phyloP scores from a whole-genome alignment of 1,284 basidiomycete species.

The Cutaneotrichosporon sp. region DNA sequence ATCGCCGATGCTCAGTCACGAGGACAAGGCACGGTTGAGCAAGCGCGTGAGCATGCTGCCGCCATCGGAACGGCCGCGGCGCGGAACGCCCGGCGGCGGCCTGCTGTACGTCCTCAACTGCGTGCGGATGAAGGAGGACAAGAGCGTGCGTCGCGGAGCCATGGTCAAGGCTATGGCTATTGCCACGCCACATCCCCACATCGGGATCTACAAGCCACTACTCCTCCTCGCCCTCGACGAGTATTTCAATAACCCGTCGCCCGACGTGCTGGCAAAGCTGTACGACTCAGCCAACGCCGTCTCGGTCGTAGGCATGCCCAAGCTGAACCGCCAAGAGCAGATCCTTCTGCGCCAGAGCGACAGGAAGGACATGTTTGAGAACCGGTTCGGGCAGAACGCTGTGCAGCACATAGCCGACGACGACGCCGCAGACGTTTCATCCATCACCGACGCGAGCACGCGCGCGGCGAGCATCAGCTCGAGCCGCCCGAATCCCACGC shows the following conservation, averaged over 20 bases:
- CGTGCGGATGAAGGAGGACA: conserved; percentile 93
- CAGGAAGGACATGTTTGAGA: conserved; percentile 84
- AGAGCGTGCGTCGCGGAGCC: conserved; percentile 83
- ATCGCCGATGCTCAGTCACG: conserved; percentile 67
- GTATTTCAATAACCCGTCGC: conserved; percentile 83
- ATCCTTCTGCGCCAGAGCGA: conserved; percentile 85
- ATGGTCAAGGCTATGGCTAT: conserved; percentile 95
- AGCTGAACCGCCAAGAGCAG: conserved; percentile 75
- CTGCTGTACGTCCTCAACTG: conserved; percentile 89
- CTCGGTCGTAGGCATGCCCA: conserved; percentile 76
- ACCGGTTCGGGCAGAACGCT: conserved; percentile 60
- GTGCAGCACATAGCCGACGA: conserved; percentile 4
- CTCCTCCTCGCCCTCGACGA: conserved; percentile 92
- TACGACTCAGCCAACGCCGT: conserved; percentile 93
- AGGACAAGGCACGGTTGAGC: conserved; percentile 29
- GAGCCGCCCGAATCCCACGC: conserved; percentile 15
- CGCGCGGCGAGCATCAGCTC: conserved; percentile 16
- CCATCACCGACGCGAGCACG: conserved; percentile 4
- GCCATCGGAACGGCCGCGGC: conserved; percentile 31
- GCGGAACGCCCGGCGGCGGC: conserved; percentile 55
- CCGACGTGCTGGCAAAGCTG: conserved; percentile 79
- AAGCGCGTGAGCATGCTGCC: conserved; percentile 29
- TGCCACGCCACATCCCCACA: conserved; percentile 90
- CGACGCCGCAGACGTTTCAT: not conserved
- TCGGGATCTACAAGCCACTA: conserved; percentile 98